A percentile compares a stretch with the other conserved stretches of the same genome.
These are phyloP conservation scores for Candida namnaoensis DNA, from an alignment of 805 yeast species.

Conservation along the genomic window DNA sequence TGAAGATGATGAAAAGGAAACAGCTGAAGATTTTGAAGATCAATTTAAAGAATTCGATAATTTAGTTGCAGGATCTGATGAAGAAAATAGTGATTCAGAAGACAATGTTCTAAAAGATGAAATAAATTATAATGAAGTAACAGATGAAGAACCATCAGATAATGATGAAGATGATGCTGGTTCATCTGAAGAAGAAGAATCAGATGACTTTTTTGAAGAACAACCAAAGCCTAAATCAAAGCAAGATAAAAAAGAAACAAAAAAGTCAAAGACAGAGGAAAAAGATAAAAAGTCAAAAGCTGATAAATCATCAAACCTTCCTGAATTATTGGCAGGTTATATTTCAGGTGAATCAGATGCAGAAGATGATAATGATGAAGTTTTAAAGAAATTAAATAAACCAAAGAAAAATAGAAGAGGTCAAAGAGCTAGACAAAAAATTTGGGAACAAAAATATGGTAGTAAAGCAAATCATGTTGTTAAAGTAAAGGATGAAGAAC, in stretches of 20 bases:
- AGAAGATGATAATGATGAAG: constrained; percentile 36
- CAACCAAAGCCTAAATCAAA: constrained; percentile 2
- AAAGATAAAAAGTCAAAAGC: constrained; percentile 16
- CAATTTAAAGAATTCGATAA: constrained; percentile 25
- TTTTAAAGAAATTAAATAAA: constrained; percentile 43
- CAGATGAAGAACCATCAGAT: constrained; percentile 55
- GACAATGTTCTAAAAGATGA: constrained; percentile 17
- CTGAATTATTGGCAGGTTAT: constrained; percentile 73
- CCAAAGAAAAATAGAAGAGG: constrained; percentile 87
- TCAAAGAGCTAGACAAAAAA: constrained; percentile 92
- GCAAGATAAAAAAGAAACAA: background rate
- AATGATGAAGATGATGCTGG: constrained; percentile 19
- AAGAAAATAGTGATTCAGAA: constrained; percentile 30
- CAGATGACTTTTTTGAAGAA: constrained; percentile 34
- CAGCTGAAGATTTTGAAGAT: constrained; percentile 16
- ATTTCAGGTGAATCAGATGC: constrained; percentile 67
- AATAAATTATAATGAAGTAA: constrained; percentile 45
- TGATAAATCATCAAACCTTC: constrained; percentile 30
- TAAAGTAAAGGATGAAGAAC: constrained; percentile 47
- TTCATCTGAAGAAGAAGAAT: constrained; percentile 16
- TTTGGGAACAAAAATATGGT: constrained; percentile 93
- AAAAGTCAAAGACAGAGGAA: constrained; percentile 9
- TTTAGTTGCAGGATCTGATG: constrained; percentile 27
- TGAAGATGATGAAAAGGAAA: constrained; percentile 15
- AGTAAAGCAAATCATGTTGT: constrained; percentile 72